Base-by-base conservation (phyloP, 306 rosid species). In the Acmispon strigosus region DNA sequence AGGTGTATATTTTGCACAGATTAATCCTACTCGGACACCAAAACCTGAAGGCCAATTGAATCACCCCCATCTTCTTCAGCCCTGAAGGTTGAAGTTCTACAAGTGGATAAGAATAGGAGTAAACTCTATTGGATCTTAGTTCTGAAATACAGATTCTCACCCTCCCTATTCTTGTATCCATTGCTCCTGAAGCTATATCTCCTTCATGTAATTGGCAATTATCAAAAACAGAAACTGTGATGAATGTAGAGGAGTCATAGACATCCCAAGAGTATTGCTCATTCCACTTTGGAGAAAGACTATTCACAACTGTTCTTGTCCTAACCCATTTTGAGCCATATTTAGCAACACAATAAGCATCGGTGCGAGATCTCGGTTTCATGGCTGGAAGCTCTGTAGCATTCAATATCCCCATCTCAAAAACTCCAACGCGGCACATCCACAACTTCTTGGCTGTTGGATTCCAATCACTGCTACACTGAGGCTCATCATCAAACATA, bases 291-390 rank as follows among this genome's bases (percentile, higher is more conserved):
- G 85, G 82, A 66, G 45, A 64, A 57, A 75, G 78, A 70, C 72
- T 70, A 70, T 58, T 44, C 15, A 76, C 9, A 70, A 80, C 43
- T 2, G 84, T 80, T 71, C 84, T 70, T 4, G 78, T 64, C 39
- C 78, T 13, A 42, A 80, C 67, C 81, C 84, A 75, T 76, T 76
- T 80, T 9, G 78, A 4, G 3, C 84, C 84, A 22, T 80, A 80
- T 36, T 80, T 76, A 14, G 84, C 84, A 13, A 80, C 84, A 66
- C 84, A 80, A 69, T 74, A 85, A 4, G 87, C 81, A 45, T 85
- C 81, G 0, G 82, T 78, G 4, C 62, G 63, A 11, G 13, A 39
- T 3, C 53, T 68, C 18, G 14, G 37, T 63, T 86, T 86, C 83
- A 86, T 72, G 5, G 81, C 78, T 2, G 66, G 76, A 27, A 86